phyloP scores from a whole-genome alignment of 176 grass and related monocot species.

The Ensete glaucum region DNA sequence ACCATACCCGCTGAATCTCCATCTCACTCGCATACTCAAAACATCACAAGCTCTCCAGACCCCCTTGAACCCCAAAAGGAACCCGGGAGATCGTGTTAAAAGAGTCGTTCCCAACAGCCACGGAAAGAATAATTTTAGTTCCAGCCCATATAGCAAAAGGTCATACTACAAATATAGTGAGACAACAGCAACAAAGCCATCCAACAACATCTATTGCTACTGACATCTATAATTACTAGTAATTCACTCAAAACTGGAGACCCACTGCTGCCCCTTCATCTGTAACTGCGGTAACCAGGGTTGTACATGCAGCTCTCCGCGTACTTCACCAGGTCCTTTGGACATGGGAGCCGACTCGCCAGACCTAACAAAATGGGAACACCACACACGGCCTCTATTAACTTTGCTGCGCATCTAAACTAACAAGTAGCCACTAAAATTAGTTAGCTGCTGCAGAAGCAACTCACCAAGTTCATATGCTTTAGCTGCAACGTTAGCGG shows the following conservation, averaged over 20 bases:
- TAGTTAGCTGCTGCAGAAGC: not conserved
- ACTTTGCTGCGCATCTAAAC: not conserved
- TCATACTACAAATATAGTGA: not conserved
- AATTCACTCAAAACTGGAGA: not conserved
- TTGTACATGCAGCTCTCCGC: slow-evolving; percentile 89
- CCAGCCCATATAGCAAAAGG: not conserved
- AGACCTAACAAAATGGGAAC: slow-evolving; percentile 26
- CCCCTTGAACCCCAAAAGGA: too few relatives aligned
- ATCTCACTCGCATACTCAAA: too few relatives aligned
- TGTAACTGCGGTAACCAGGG: slow-evolving; percentile 58
- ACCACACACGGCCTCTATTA: not conserved
- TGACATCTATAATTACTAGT: not conserved
- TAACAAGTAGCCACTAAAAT: not conserved
- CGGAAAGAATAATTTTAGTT: not conserved
- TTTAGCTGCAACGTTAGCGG: slow-evolving; percentile 76
- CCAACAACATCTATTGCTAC: not conserved
- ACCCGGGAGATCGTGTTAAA: too few relatives aligned
- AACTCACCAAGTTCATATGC: slow-evolving; percentile 74
- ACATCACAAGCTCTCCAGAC: too few relatives aligned
- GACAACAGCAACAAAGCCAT: not conserved
- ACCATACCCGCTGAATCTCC: too few relatives aligned
- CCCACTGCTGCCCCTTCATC: slow-evolving; percentile 13
- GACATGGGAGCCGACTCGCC: slow-evolving; percentile 51
- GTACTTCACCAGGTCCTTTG: slow-evolving; percentile 56
- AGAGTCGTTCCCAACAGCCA: too few relatives aligned